Evolutionary conservation across 805 yeast genomes (phyloP).

Genomic region (Saccharomycopsis oosterbeekiorum): DNA sequence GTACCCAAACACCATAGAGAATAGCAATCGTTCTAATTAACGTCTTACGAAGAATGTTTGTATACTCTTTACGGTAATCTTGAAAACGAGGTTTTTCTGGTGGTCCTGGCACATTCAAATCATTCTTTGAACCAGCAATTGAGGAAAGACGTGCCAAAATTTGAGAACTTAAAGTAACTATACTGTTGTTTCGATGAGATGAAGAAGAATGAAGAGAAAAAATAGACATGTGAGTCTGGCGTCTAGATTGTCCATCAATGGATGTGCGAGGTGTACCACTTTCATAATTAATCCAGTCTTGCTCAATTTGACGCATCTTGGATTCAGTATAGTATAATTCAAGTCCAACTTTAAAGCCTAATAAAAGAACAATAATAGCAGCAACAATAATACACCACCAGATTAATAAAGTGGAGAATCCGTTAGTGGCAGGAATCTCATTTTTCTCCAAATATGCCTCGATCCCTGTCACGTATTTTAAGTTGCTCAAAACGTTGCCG

Average conservation of each 20-base stretch:
- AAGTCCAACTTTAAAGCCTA: conserved; percentile 22
- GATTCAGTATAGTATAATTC: conserved; percentile 20
- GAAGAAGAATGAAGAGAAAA: neutral
- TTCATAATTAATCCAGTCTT: conserved; percentile 12
- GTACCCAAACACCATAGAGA: conserved; percentile 27
- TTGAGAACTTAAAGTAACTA: conserved; percentile 2
- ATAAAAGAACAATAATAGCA: conserved; percentile 19
- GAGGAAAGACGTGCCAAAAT: conserved; percentile 10
- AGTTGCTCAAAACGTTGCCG: conserved; percentile 10
- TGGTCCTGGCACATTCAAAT: neutral
- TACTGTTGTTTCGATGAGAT: neutral
- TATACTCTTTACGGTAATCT: conserved; percentile 22
- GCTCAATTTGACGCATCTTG: conserved; percentile 6
- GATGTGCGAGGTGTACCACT: neutral
- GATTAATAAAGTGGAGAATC: conserved; percentile 25
- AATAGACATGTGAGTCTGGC: neutral
- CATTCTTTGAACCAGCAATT: neutral
- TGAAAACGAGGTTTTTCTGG: conserved; percentile 17
- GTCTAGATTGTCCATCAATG: neutral
- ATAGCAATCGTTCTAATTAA: conserved; percentile 23
- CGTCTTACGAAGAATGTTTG: conserved; percentile 20
- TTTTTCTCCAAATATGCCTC: conserved; percentile 24
- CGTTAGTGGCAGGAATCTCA: conserved; percentile 24
- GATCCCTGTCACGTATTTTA: conserved; percentile 23
- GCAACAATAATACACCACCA: conserved; percentile 26